Conservation (phyloP, 2,329 filamentous ascomycete genomes). For the Diplocarpon rosae region DNA sequence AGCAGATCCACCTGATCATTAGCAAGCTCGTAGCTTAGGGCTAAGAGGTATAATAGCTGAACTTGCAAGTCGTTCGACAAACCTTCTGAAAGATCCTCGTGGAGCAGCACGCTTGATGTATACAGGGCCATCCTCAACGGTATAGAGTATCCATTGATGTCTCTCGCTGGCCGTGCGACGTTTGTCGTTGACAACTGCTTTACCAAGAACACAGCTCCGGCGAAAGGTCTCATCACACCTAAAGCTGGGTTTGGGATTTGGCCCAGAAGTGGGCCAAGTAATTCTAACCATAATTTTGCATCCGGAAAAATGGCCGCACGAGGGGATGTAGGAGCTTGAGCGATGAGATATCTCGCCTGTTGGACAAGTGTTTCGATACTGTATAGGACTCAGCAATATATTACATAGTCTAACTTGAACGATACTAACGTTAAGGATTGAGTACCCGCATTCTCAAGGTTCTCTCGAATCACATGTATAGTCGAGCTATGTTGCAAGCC, state of each 20-base stretch:
- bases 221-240: constrained; percentile 62
- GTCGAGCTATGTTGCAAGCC: constrained; percentile 30
- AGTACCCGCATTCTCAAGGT: constrained; percentile 38
- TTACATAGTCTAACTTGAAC: not conserved
- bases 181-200: constrained; percentile 22
- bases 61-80: constrained; percentile 34
- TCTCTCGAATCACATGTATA: constrained; percentile 42
- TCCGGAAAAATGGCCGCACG: constrained; percentile 47
- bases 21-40: constrained; percentile 39
- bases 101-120: constrained; percentile 38
- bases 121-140: constrained; percentile 69
- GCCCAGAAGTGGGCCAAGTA: constrained; percentile 46
- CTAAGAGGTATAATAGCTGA: constrained; percentile 41
- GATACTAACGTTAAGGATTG: constrained; percentile 39
- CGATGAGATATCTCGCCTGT: constrained; percentile 33
- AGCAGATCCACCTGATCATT: constrained; percentile 40
- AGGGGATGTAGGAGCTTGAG: constrained; percentile 25
- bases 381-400: constrained; percentile 14
- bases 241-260: constrained; percentile 48
- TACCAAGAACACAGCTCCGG: constrained; percentile 58
- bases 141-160: constrained; percentile 59
- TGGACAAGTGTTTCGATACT: constrained; percentile 43
- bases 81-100: constrained; percentile 28
- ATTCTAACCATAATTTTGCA: constrained; percentile 50
- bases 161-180: constrained; percentile 32